Percentiles rank a stretch among this genome's conserved stretches.
Conservation (phyloP, 2,329 filamentous ascomycete species). For the Emmonsia crescens region DNA sequence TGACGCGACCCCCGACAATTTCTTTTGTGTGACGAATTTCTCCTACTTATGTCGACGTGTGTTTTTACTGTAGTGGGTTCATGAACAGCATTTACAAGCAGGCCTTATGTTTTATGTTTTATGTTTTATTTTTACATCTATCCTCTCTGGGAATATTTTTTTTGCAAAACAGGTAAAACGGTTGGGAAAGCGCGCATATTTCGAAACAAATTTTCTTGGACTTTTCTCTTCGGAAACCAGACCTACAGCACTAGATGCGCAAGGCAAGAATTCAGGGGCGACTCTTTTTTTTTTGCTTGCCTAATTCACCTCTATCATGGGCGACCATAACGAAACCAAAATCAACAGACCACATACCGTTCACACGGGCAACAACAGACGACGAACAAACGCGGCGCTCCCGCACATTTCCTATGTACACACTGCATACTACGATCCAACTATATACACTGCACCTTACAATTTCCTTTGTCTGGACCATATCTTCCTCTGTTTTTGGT, state of each 20-base stretch:
- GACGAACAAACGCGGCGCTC: neutral
- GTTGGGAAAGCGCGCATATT: neutral
- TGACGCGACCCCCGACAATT: slow-evolving; percentile 3
- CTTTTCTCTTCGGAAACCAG: slow-evolving; percentile 17
- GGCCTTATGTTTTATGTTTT: slow-evolving; percentile 18
- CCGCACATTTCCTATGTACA: neutral
- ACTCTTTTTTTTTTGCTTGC: neutral
- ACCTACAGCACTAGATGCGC: slow-evolving; percentile 4
- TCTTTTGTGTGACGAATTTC: slow-evolving; percentile 14
- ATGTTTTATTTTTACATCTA: slow-evolving; percentile 11
- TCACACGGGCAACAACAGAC: neutral
- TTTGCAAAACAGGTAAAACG: neutral
- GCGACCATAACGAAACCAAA: slow-evolving; percentile 1
- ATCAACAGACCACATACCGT: no score
- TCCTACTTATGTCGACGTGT: neutral
- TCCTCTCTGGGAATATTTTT: neutral
- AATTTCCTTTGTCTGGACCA: slow-evolving; percentile 1
- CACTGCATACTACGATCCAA: slow-evolving; percentile 2
- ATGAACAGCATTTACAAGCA: slow-evolving; percentile 6
- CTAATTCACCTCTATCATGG: neutral
- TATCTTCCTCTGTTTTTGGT: neutral
- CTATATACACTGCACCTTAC: slow-evolving; percentile 10
- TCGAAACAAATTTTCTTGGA: neutral
- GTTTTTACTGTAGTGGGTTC: slow-evolving; percentile 18
- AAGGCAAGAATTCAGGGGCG: slow-evolving; percentile 2